Evolutionary conservation across 208 protist genomes (phyloP).

Genomic region (Trypanosoma platydactyli): DNA sequence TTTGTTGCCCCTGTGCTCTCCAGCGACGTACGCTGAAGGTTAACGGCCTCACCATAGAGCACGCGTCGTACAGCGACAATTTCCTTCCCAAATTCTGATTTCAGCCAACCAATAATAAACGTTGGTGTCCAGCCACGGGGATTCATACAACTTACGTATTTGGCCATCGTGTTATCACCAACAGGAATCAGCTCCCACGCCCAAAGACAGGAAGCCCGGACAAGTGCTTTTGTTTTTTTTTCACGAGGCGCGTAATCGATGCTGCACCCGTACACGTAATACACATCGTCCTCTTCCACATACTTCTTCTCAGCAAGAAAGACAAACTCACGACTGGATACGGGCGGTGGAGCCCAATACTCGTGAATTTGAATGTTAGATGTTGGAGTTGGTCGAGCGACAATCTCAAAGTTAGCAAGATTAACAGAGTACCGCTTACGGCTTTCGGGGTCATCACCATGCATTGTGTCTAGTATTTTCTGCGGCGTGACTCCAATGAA

Average conservation of each 20-base stretch:
- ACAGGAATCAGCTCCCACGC: constrained; percentile 60
- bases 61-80: constrained; percentile 55
- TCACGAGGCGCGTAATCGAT: constrained; percentile 46
- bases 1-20: constrained; percentile 1
- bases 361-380: constrained; percentile 68
- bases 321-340: constrained; percentile 69
- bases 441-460: constrained; percentile 46
- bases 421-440: constrained; percentile 69
- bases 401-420: constrained; percentile 53
- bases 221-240: constrained; percentile 27
- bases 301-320: constrained; percentile 75
- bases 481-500: constrained; percentile 47
- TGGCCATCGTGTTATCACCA: constrained; percentile 47
- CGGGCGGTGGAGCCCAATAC: constrained; percentile 71
- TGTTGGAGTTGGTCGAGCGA: constrained; percentile 33
- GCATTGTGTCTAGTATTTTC: constrained; percentile 67
- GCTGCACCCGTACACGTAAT: constrained; percentile 81
- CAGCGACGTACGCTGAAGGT: constrained; percentile 10
- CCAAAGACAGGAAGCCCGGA: constrained; percentile 58
- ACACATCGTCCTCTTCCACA: constrained; percentile 55
- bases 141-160: constrained; percentile 82
- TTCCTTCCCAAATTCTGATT: constrained; percentile 82
- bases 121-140: constrained; percentile 84
- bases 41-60: constrained; percentile 48
- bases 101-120: constrained; percentile 86